Evolutionary conservation across 116 monocot genomes (phyloP), one percentile per base, ranked within the genome.

Genomic region (Papilionanthe hybrid): DNA sequence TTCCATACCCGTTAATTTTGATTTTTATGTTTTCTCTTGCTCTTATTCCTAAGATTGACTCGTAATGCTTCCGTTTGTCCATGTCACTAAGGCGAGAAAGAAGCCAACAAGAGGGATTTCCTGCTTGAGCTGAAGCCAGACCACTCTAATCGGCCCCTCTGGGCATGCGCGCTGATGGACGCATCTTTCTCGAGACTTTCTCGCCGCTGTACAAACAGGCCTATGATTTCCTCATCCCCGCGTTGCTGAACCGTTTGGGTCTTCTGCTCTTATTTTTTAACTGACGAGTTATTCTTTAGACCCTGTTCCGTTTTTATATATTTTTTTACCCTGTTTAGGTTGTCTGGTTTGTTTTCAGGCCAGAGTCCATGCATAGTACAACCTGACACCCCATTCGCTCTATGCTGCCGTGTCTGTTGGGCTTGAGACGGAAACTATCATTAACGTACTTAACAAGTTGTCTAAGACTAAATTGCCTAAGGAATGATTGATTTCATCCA

Each of bases 201-300:
- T 97, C 97, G 19, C 90, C 88, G 0, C 88, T 97, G 20, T 97
- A 97, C 87, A 97, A 97, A 60, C 97, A 97, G 72, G 97, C 97
- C 19, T 97, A 90, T 55, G 94, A 97, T 79, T 97, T 97, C 80
- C 92, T 97, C 53, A 97, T 97, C n/a, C n/a, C n/a, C 58, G 92
- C 97, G 94, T 97, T 11, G 94, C 97, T 0, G 94, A 97, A 83
- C 94, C 97, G 97, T 97, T 29, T 97, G 94, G 96, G 92, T 89
- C 55, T 56, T 78, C 23, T 75, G 4, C 48, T 47, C 15, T 79
- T 32, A 10, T 32, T 55, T 82, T 12, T 42, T 58, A 63, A 23
- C 23, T 22, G 28, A 5, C 18, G 22, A 42, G 50, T 22, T 30
- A 7, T 13, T 58, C 37, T 11, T 22, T 17, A 55, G 19, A 75